A percentile compares a stretch with the other conserved stretches of the same genome.
phyloP scores from a whole-genome alignment of 163 green algal genomes.

The Dunaliella salina region DNA sequence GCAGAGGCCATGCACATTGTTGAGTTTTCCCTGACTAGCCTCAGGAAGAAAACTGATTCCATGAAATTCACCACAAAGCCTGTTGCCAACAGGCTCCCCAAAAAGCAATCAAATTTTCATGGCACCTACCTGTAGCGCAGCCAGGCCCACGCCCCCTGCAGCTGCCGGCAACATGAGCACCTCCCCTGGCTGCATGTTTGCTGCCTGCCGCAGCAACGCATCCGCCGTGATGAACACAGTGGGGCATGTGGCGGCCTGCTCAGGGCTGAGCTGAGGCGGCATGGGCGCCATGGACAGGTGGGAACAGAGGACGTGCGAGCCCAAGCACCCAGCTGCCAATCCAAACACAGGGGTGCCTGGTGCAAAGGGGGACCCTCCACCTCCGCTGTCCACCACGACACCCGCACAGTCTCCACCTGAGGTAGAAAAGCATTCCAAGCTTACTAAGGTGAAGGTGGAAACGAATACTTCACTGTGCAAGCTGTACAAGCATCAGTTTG shows the following conservation, averaged over 20 bases:
- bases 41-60: neutral
- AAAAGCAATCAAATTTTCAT: neutral
- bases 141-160: constrained; percentile 46
- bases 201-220: constrained; percentile 35
- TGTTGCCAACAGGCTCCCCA: neutral
- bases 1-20: too few species aligned
- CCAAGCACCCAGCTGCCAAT: constrained; percentile 64
- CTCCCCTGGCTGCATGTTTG: constrained; percentile 23
- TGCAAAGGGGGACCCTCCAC: constrained; percentile 8
- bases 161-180: constrained; percentile 56
- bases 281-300: constrained; percentile 41
- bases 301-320: constrained; percentile 56
- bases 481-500: too few species aligned
- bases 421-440: too few species aligned
- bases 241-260: constrained; percentile 56
- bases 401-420: constrained; percentile 65
- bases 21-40: too few species aligned
- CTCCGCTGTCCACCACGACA: constrained; percentile 40
- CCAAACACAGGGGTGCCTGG: constrained; percentile 70
- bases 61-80: neutral
- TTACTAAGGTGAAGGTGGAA: too few species aligned
- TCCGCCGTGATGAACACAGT: constrained; percentile 68
- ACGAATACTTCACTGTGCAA: too few species aligned
- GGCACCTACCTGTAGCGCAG: constrained; percentile 32
- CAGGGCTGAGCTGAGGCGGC: constrained; percentile 46